These are phyloP conservation scores for Asterophora parasitica DNA, from an alignment of 768 basidiomycete species.

Conservation along the genomic window DNA sequence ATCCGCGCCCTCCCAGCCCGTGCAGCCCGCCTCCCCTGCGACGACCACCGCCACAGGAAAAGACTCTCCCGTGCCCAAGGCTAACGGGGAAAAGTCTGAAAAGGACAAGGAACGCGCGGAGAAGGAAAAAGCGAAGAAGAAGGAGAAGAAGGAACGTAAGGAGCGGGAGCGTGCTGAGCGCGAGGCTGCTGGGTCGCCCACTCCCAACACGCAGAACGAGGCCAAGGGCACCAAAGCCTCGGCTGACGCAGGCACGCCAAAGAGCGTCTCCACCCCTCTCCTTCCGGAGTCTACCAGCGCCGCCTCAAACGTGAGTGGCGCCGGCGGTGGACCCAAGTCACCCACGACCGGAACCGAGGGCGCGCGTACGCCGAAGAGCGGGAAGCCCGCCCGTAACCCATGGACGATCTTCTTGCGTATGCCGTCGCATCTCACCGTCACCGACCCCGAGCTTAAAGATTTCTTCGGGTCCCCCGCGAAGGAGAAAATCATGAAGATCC, in stretches of 20 bases:
- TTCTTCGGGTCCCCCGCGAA: slow-evolving; percentile 79
- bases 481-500: slow-evolving; percentile 71
- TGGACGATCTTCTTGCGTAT: slow-evolving; percentile 85
- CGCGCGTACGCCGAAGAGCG: slow-evolving; percentile 65
- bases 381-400: slow-evolving; percentile 61
- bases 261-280: slow-evolving; percentile 27
- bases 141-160: slow-evolving; percentile 61
- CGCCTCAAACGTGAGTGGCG: slow-evolving; percentile 23
- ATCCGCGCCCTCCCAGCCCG: slow-evolving; percentile 27
- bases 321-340: slow-evolving; percentile 42
- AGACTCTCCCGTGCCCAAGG: slow-evolving; percentile 33
- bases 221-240: slow-evolving; percentile 23
- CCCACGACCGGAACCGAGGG: slow-evolving; percentile 53
- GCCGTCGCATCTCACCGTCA: slow-evolving; percentile 37
- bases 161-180: slow-evolving; percentile 45
- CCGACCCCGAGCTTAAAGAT: slow-evolving; percentile 64
- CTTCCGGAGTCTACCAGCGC: slow-evolving; percentile 11
- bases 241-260: slow-evolving; percentile 25
- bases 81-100: slow-evolving; percentile 40
- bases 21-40: slow-evolving; percentile 34
- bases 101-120: slow-evolving; percentile 43
- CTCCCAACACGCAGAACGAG: slow-evolving; percentile 23
- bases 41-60: slow-evolving; percentile 29
- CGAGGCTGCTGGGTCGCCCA: slow-evolving; percentile 14
- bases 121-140: slow-evolving; percentile 53